These are phyloP conservation scores for Kwoniella botswanensis DNA, from an alignment of 768 basidiomycete species.

Conservation along the genomic window DNA sequence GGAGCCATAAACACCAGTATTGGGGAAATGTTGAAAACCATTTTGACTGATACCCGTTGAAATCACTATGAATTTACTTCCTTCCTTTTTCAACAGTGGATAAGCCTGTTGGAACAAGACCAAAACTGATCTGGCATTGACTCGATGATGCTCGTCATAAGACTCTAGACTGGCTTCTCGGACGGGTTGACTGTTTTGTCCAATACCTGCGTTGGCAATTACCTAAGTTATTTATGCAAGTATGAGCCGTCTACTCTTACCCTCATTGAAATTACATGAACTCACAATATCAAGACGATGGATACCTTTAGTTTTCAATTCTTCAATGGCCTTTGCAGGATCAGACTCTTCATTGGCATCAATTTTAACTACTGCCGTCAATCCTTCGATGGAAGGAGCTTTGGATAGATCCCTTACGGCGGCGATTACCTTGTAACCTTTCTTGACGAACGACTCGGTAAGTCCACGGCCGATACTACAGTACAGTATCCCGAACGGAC, in stretches of 20 bases:
- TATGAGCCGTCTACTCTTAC: too few relatives aligned
- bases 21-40: background rate
- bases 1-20: background rate
- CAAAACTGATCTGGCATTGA: constrained; percentile 19
- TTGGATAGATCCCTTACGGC: constrained; percentile 20
- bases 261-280: background rate
- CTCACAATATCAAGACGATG: background rate
- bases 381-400: constrained; percentile 5
- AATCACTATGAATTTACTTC: constrained; percentile 2
- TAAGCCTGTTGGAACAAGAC: constrained; percentile 25
- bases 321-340: background rate
- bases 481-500: too few relatives aligned
- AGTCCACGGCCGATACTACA: constrained; percentile 15
- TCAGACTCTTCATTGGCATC: constrained; percentile 10
- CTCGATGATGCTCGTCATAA: background rate
- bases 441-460: constrained; percentile 4
- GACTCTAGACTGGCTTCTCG: background rate
- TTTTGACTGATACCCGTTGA: background rate
- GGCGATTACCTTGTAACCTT: constrained; percentile 24
- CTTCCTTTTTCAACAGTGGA: constrained; percentile 8
- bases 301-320: background rate
- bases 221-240: background rate
- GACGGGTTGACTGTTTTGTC: background rate
- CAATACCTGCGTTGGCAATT: constrained; percentile 11
- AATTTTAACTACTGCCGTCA: constrained; percentile 16